Percentiles rank a stretch among this genome's conserved stretches.
Conservation (phyloP, 208 protist genomes). For the Phytomonas francai region DNA sequence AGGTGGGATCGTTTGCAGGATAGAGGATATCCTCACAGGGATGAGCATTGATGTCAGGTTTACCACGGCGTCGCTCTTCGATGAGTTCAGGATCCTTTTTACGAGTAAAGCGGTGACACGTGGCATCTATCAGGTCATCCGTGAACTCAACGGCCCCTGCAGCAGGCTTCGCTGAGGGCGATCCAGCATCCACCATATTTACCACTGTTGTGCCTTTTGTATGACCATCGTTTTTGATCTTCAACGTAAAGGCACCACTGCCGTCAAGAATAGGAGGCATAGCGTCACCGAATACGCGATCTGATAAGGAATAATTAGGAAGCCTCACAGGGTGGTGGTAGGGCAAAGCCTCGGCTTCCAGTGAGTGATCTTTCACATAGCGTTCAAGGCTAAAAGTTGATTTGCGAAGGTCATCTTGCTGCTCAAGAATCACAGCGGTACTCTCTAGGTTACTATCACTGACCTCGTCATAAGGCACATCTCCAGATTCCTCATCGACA, state of each 20-base stretch:
- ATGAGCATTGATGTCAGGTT: constrained; percentile 53
- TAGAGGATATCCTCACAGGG: constrained; percentile 48
- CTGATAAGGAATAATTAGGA: constrained; percentile 31
- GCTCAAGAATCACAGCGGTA: constrained; percentile 42
- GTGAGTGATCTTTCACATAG: constrained; percentile 43
- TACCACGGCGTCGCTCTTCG: constrained; percentile 61
- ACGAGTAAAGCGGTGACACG: constrained; percentile 36
- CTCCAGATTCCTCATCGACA: constrained; percentile 17
- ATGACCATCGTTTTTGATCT: background rate
- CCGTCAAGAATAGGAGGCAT: constrained; percentile 12
- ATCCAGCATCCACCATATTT: background rate
- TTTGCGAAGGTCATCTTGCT: constrained; percentile 22
- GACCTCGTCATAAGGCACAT: background rate
- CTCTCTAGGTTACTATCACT: constrained; percentile 32
- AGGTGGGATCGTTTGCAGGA: constrained; percentile 12
- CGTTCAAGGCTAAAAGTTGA: constrained; percentile 40
- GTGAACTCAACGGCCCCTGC: background rate
- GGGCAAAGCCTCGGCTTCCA: constrained; percentile 57
- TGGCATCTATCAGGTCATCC: constrained; percentile 70
- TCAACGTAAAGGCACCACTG: background rate
- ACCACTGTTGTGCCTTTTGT: background rate
- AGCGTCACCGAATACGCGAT: constrained; percentile 36
- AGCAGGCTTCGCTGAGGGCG: constrained; percentile 5
- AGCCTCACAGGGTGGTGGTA: constrained; percentile 53
- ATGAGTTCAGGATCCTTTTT: constrained; percentile 48